These are phyloP conservation scores for Mycosphaerelloides madeirae DNA, from an alignment of 2,329 filamentous ascomycete genomes.

Conservation along the genomic window DNA sequence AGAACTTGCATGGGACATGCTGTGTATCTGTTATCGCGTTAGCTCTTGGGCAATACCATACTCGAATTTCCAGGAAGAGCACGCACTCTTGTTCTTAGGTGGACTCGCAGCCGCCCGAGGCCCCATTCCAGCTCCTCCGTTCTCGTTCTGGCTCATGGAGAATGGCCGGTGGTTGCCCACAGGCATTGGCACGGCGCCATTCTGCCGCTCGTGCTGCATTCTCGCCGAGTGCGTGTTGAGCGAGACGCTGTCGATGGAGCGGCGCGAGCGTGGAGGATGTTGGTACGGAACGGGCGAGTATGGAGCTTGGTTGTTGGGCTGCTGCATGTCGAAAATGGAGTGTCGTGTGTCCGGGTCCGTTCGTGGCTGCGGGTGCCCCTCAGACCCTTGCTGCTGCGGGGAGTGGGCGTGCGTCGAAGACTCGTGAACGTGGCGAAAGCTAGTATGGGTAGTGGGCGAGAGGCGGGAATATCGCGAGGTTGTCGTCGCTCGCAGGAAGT, in stretches of 20 bases:
- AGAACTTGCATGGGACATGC: conserved; percentile 99
- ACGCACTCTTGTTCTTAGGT: conserved; percentile 47
- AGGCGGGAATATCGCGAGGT: too few relatives aligned
- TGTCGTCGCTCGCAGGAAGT: too few relatives aligned
- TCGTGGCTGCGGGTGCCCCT: too few relatives aligned
- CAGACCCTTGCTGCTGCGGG: too few relatives aligned
- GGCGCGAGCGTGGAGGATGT: conserved; percentile 8
- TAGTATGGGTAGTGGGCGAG: too few relatives aligned
- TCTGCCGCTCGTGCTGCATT: conserved; percentile 22
- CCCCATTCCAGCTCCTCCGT: conserved; percentile 14
- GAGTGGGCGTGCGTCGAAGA: background rate
- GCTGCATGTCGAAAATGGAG: conserved; percentile 13
- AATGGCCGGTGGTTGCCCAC: conserved; percentile 19
- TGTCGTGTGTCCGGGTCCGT: too few relatives aligned
- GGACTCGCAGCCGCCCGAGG: conserved; percentile 41
- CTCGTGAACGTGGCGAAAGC: too few relatives aligned
- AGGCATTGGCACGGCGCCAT: conserved; percentile 28
- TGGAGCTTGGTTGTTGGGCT: conserved; percentile 8
- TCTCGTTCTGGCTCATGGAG: conserved; percentile 15
- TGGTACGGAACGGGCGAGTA: conserved; percentile 9
- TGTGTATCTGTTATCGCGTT: conserved; percentile 66
- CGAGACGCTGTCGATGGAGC: conserved; percentile 18
- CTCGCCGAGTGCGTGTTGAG: conserved; percentile 14
- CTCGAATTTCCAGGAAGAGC: too few relatives aligned
- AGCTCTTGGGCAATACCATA: background rate